Conservation (phyloP, 2,329 filamentous ascomycete genomes). For the Rhytidhysteron rufulum region DNA sequence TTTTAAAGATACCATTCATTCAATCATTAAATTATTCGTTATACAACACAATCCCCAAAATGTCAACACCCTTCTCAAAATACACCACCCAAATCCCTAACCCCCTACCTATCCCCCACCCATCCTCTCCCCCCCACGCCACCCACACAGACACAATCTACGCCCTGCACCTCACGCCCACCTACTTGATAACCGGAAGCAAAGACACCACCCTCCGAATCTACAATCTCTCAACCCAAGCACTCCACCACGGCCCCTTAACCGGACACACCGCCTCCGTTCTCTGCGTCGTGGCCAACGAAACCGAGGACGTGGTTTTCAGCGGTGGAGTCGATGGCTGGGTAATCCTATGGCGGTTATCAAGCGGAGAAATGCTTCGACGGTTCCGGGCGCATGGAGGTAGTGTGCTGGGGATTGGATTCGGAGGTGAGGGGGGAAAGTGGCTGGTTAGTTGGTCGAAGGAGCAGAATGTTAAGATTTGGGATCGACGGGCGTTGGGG, state of each 20-base stretch:
- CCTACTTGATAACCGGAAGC: constrained; percentile 7
- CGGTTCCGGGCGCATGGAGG: constrained; percentile 5
- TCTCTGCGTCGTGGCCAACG: constrained; percentile 7
- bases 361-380: constrained; percentile 5
- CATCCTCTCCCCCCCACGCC: constrained; percentile 3
- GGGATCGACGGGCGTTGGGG: constrained; percentile 1
- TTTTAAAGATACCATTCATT: no score
- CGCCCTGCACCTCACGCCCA: constrained; percentile 3
- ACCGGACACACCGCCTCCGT: constrained; percentile 6
- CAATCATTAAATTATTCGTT: no score
- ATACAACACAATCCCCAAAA: no score
- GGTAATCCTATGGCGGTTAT: constrained; percentile 16
- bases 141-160: constrained; percentile 10
- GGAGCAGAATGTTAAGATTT: constrained; percentile 10
- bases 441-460: constrained; percentile 9
- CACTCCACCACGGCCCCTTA: constrained; percentile 1
- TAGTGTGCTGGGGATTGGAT: constrained; percentile 6
- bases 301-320: constrained; percentile 13
- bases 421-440: constrained; percentile 5
- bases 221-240: constrained; percentile 10
- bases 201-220: constrained; percentile 9
- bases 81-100: no score
- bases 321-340: constrained; percentile 15
- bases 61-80: no score
- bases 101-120: no score